These are phyloP conservation scores for Strobilomyces dryophilus DNA, from an alignment of 768 basidiomycete species.

Conservation along the genomic window DNA sequence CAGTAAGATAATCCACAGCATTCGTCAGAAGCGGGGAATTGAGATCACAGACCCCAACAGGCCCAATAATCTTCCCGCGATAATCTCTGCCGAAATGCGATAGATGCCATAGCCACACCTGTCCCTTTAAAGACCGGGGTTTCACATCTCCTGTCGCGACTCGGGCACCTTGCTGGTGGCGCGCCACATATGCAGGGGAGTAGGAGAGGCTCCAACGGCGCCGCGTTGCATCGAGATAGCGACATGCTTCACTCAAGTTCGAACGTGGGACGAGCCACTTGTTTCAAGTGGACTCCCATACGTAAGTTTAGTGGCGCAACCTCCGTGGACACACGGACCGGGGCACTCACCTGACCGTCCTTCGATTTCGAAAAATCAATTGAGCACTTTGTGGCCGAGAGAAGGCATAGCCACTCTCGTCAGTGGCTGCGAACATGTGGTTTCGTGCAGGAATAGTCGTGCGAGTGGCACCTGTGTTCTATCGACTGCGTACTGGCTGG, in stretches of 20 bases:
- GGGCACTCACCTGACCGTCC: not conserved
- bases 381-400: slow-evolving; percentile 7
- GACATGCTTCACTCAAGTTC: slow-evolving; percentile 6
- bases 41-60: slow-evolving; percentile 4
- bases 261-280: not conserved
- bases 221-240: not conserved
- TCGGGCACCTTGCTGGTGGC: slow-evolving; percentile 11
- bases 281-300: slow-evolving; percentile 8
- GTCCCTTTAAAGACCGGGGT: slow-evolving; percentile 4
- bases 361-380: not conserved
- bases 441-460: slow-evolving; percentile 14
- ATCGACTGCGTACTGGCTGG: not conserved
- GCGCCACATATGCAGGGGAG: slow-evolving; percentile 8
- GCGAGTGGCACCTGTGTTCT: slow-evolving; percentile 16
- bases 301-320: slow-evolving; percentile 20
- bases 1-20: slow-evolving; percentile 5
- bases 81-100: not conserved
- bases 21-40: slow-evolving; percentile 2
- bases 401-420: slow-evolving; percentile 14
- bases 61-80: not conserved
- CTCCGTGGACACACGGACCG: slow-evolving; percentile 12
- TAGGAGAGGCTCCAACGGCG: not conserved
- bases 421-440: slow-evolving; percentile 22
- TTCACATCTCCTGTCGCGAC: not conserved
- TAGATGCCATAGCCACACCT: not conserved